Evolutionary conservation across 148 eudicot genomes (phyloP).

Genomic region (Rhododendron vialii): DNA sequence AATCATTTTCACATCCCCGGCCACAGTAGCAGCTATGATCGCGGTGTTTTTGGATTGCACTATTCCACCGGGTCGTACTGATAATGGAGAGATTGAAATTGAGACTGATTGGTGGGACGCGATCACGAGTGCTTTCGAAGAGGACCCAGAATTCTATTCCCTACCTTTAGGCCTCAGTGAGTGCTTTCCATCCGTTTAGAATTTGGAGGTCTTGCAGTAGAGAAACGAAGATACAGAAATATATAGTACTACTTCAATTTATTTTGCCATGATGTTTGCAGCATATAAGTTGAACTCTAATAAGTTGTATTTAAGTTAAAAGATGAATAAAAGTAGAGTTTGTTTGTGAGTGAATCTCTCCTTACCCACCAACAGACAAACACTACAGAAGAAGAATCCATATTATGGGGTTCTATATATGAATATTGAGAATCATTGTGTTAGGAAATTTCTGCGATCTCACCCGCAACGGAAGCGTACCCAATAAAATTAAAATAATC

Average conservation of each 20-base stretch:
- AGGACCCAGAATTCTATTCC: slow-evolving; percentile 74
- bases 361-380: no score
- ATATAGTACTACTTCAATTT: background rate
- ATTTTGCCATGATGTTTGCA: background rate
- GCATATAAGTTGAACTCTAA: background rate
- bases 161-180: slow-evolving; percentile 61
- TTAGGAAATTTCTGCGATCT: no score
- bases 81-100: slow-evolving; percentile 45
- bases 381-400: no score
- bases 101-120: slow-evolving; percentile 85
- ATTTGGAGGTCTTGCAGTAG: background rate
- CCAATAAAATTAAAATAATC: no score
- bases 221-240: background rate
- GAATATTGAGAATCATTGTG: no score
- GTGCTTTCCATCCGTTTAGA: slow-evolving; percentile 69
- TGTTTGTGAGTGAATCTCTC: no score
- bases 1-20: slow-evolving; percentile 79
- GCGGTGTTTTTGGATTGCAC: slow-evolving; percentile 65
- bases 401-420: no score
- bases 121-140: slow-evolving; percentile 34
- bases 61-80: slow-evolving; percentile 37
- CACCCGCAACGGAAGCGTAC: background rate
- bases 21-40: slow-evolving; percentile 55
- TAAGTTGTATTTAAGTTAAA: no score
- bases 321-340: background rate